Evolutionary conservation across 345 rosid species (phyloP).

Genomic region (Microthlaspi erraticum): DNA sequence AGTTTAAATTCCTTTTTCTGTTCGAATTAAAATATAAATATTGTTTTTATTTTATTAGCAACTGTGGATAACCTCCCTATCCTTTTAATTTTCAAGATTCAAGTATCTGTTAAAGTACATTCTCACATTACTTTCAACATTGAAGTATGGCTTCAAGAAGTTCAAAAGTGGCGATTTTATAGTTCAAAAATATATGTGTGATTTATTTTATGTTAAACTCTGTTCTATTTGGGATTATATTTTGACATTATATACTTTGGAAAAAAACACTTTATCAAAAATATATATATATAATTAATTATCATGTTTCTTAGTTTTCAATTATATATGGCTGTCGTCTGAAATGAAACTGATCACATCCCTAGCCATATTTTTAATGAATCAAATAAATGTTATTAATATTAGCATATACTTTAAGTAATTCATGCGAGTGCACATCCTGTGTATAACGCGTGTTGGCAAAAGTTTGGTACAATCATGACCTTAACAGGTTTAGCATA

Average conservation of each 20-base stretch:
- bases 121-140: no score
- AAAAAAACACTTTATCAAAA: no score
- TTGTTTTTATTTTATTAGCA: constrained; percentile 18
- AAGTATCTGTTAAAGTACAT: constrained; percentile 33
- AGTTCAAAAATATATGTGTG: no score
- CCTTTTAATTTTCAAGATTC: no score
- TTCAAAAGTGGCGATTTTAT: no score
- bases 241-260: no score
- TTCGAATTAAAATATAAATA: not conserved
- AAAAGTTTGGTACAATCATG: constrained; percentile 35
- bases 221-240: no score
- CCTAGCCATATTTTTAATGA: constrained; percentile 15
- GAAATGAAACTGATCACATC: constrained; percentile 7
- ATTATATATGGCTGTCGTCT: not conserved
- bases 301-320: no score
- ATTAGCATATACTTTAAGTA: constrained; percentile 3
- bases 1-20: constrained; percentile 2
- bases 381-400: not conserved
- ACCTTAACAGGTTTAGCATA: constrained; percentile 4
- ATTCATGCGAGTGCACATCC: constrained; percentile 30
- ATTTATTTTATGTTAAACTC: no score
- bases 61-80: constrained; percentile 3
- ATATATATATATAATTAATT: no score
- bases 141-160: no score
- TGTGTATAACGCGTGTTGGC: constrained; percentile 8